Evolutionary conservation across 441 rosid genomes (phyloP).

Genomic region (Breynia disticha): DNA sequence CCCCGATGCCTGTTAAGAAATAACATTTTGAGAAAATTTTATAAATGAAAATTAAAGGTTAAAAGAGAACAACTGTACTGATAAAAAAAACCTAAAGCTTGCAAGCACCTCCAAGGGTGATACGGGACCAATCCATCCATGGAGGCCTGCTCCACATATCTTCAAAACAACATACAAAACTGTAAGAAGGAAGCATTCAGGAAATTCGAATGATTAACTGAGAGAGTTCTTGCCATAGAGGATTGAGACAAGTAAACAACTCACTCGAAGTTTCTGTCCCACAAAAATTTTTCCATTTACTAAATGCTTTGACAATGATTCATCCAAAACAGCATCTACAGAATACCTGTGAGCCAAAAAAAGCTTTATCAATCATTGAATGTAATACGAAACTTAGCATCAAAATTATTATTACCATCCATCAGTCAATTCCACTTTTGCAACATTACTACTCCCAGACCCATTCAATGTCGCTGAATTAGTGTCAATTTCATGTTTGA

Average conservation of each 20-base stretch:
- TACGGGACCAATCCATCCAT: constrained; percentile 79
- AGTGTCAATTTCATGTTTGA: constrained; percentile 25
- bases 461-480: constrained; percentile 25
- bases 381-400: constrained; percentile 6
- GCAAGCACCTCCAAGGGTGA: constrained; percentile 77
- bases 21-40: constrained; percentile 14
- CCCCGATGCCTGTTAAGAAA: constrained; percentile 54
- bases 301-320: constrained; percentile 49
- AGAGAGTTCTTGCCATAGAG: neutral
- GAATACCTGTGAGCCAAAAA: constrained; percentile 58
- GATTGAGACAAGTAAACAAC: constrained; percentile 10
- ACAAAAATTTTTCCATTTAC: constrained; percentile 64
- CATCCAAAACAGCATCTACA: constrained; percentile 64
- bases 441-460: constrained; percentile 26
- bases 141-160: constrained; percentile 82
- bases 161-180: constrained; percentile 27
- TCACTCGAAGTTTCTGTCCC: constrained; percentile 93
- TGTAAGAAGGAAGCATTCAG: constrained; percentile 18
- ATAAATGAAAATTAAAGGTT: constrained; percentile 9
- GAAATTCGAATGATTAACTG: constrained; percentile 9
- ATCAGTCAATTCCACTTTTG: constrained; percentile 80
- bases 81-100: constrained; percentile 17
- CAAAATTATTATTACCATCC: constrained; percentile 39
- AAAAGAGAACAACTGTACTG: constrained; percentile 12
- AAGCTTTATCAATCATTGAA: constrained; percentile 13